Evolutionary conservation across 805 yeast genomes (phyloP).

Genomic region (Sugiyamaella mastotermitis): DNA sequence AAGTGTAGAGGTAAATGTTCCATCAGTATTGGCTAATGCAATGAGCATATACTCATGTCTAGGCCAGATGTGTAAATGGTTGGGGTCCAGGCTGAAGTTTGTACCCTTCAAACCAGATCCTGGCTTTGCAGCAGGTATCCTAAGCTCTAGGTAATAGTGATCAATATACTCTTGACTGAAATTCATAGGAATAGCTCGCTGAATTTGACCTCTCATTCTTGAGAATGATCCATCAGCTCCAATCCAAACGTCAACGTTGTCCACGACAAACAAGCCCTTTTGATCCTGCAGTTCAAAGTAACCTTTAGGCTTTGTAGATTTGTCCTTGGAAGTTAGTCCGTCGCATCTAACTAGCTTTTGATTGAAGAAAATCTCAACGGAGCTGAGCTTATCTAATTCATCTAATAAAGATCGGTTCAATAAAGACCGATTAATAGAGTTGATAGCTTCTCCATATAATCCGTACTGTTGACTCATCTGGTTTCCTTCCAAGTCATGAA

Average conservation of each 20-base stretch:
- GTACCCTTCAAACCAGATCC: constrained; percentile 13
- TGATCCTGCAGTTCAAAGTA: constrained; percentile 19
- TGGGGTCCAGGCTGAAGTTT: constrained; percentile 53
- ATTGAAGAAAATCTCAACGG: constrained; percentile 45
- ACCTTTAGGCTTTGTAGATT: constrained; percentile 17
- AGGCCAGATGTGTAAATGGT: constrained; percentile 92
- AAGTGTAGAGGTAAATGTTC: constrained; percentile 83
- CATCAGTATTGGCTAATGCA: constrained; percentile 79
- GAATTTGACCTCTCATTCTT: constrained; percentile 61
- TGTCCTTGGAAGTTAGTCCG: constrained; percentile 29
- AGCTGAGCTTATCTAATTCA: constrained; percentile 48
- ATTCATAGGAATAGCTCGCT: constrained; percentile 61
- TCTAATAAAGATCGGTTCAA: constrained; percentile 61
- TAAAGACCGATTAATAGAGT: constrained; percentile 73
- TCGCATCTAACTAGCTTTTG: constrained; percentile 46
- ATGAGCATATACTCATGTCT: constrained; percentile 80
- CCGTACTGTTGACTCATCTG: constrained; percentile 74
- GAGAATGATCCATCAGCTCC: constrained; percentile 90
- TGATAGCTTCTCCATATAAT: constrained; percentile 72
- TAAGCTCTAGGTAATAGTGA: constrained; percentile 75
- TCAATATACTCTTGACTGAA: constrained; percentile 73
- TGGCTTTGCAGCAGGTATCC: constrained; percentile 52
- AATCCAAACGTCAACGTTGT: constrained; percentile 52
- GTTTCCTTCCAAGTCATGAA: constrained; percentile 61
- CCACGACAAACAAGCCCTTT: constrained; percentile 1